A percentile compares a stretch with the other conserved stretches of the same genome.
Conservation (phyloP, 257 asterid genomes). For the Ehretia macrophylla region DNA sequence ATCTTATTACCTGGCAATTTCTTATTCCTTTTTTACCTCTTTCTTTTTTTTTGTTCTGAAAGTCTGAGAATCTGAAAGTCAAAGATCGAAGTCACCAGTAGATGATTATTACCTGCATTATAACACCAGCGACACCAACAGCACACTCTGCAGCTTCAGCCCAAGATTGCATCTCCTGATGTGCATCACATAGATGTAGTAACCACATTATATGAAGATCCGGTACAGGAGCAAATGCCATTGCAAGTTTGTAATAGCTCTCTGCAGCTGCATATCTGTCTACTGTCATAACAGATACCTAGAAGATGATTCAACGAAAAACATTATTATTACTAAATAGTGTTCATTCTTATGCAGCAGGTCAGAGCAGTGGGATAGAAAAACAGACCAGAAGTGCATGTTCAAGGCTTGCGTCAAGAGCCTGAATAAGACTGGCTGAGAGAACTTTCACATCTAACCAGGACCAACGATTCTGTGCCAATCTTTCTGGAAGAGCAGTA, state of each 20-base stretch:
- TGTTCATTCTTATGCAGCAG: conserved; percentile 1
- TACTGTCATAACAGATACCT: conserved; percentile 90
- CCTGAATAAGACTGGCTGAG: conserved; percentile 79
- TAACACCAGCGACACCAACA: conserved; percentile 99
- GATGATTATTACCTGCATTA: conserved; percentile 68
- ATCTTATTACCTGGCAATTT: no score
- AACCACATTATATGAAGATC: conserved; percentile 99
- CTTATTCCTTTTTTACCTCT: no score
- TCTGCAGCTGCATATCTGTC: conserved; percentile 98
- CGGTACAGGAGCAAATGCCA: conserved; percentile 99
- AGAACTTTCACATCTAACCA: conserved; percentile 81
- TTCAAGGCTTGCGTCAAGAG: conserved; percentile 99
- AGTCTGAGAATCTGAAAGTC: background rate
- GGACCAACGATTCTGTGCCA: conserved; percentile 59
- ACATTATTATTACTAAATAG: conserved; percentile 4
- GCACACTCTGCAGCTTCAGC: conserved; percentile 99
- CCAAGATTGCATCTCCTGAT: conserved; percentile 99
- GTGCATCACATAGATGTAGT: conserved; percentile 94
- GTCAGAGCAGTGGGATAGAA: conserved; percentile 19
- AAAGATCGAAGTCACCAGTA: background rate
- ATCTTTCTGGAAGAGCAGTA: conserved; percentile 40
- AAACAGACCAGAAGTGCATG: conserved; percentile 82
- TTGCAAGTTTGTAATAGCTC: conserved; percentile 94
- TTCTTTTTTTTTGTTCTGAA: background rate
- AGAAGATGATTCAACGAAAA: conserved; percentile 16